A percentile compares a stretch with the other conserved stretches of the same genome.
These are phyloP conservation scores for Xerocomus brunneocitrinus DNA, from an alignment of 768 basidiomycete genomes.

Conservation along the genomic window DNA sequence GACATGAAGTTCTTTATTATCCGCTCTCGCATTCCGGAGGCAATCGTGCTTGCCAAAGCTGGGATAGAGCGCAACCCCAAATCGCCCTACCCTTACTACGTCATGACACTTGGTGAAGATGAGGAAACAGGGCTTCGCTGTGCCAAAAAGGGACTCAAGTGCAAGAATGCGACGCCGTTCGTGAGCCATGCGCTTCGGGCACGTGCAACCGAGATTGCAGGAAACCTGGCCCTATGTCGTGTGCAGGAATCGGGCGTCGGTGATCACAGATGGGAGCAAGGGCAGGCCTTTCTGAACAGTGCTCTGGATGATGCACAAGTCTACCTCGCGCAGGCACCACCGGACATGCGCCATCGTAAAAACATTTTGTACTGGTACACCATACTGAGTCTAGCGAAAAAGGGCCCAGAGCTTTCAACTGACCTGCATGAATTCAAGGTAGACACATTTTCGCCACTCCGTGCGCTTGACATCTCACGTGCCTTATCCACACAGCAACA, in stretches of 20 bases:
- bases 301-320: slow-evolving; percentile 57
- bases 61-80: slow-evolving; percentile 50
- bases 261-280: slow-evolving; percentile 51
- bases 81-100: slow-evolving; percentile 58
- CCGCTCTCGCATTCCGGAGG: slow-evolving; percentile 42
- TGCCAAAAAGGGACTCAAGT: slow-evolving; percentile 62
- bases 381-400: slow-evolving; percentile 45
- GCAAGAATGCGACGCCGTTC: slow-evolving; percentile 50
- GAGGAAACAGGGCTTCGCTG: slow-evolving; percentile 47
- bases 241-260: slow-evolving; percentile 38
- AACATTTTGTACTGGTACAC: slow-evolving; percentile 57
- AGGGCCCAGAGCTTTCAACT: slow-evolving; percentile 44
- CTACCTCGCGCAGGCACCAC: slow-evolving; percentile 53
- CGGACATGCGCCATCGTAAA: slow-evolving; percentile 58
- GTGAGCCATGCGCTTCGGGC: slow-evolving; percentile 54
- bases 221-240: slow-evolving; percentile 45
- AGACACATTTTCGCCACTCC: neutral
- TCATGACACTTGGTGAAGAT: slow-evolving; percentile 47
- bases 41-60: slow-evolving; percentile 40
- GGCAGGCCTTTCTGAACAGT: slow-evolving; percentile 55
- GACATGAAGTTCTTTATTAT: slow-evolving; percentile 57
- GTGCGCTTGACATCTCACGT: neutral
- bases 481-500: slow-evolving; percentile 27
- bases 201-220: slow-evolving; percentile 56
- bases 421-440: slow-evolving; percentile 35